Conservation (phyloP, 345 rosid species). For the Euphorbia tirucalli region DNA sequence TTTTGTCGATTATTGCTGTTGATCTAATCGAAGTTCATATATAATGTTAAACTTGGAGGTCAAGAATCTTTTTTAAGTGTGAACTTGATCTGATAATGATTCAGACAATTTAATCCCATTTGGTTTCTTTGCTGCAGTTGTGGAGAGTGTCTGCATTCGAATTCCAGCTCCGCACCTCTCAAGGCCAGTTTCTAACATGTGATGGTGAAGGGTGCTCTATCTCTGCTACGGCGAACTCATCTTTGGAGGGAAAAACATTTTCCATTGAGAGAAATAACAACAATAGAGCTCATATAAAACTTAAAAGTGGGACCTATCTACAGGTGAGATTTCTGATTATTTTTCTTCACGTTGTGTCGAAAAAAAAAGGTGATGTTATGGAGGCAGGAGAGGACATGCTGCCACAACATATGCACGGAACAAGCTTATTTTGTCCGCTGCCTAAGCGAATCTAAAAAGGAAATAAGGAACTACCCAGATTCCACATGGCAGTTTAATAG, state of each 20-base stretch:
- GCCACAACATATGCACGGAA: background rate
- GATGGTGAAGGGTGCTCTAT: slow-evolving; percentile 51
- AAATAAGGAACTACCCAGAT: slow-evolving; percentile 1
- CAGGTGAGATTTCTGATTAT: slow-evolving; percentile 38
- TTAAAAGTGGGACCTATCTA: slow-evolving; percentile 50
- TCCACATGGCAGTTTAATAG: background rate
- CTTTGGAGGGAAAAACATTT: slow-evolving; percentile 49
- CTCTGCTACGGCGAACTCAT: slow-evolving; percentile 47
- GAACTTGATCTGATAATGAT: background rate
- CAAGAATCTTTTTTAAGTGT: background rate
- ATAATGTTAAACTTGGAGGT: background rate
- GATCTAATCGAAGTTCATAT: background rate
- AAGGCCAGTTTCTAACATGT: slow-evolving; percentile 63
- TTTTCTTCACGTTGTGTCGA: background rate
- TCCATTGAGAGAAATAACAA: slow-evolving; percentile 45
- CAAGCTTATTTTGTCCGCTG: background rate
- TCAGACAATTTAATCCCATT: slow-evolving; percentile 4
- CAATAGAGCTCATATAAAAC: slow-evolving; percentile 54
- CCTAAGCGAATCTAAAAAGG: background rate
- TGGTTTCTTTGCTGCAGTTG: slow-evolving; percentile 38
- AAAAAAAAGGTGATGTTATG: background rate
- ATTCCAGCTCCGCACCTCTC: slow-evolving; percentile 51
- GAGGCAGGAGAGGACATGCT: background rate
- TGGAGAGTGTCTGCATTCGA: slow-evolving; percentile 61
- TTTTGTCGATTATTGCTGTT: background rate